Base-by-base conservation (phyloP, 768 basidiomycete genomes). In the Neoboletus magnificus region DNA sequence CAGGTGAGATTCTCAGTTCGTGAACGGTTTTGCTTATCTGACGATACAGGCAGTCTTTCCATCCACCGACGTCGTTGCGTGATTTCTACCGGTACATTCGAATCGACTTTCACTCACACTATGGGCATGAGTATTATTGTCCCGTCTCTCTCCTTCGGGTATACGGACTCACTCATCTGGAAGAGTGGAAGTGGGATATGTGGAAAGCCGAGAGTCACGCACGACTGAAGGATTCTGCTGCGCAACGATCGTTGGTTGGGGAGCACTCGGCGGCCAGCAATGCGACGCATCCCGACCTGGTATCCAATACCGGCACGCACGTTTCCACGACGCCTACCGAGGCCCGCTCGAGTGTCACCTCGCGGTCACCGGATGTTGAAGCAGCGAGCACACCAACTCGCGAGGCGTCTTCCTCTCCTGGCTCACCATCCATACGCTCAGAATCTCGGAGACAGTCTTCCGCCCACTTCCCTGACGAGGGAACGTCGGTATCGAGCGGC, bases 101-200 rank as follows among this genome's bases (percentile, higher is more conserved):
- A 2, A 83, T 99, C 65, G 94, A 98, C 71, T 98, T 99, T 68
- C 82, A 89, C 48, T 89, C 91, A 0, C 89, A 94, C 66, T 98
- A 97, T 63, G 91, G 93, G 20, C 89, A 83, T 64, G 97, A 99
- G 71, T 98, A 89, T 73, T 98, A 94, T 69, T 99, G 97, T 65
- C 97, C 97, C 0, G 79, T 98, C 18, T 94, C 91, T 0, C 82
- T 98, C 1, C 79, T 98, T 18, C 86, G 93, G 29, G 93, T 97
- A 1, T 98, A 94, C 58, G 97, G 97, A 6, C 84, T 96, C 51
- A 98, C 94, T 1, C 94, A 98, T 74, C 85, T 98, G 59, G 95
- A 98, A 58, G 84, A 94, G 63, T 98, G 91, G 84, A 95, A 96
- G 63, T 90, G 92, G 88, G 91, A 92, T 47, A 77, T 77, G 7